Conservation (phyloP, 2,329 filamentous ascomycete species). For the Monosporascus sp. region DNA sequence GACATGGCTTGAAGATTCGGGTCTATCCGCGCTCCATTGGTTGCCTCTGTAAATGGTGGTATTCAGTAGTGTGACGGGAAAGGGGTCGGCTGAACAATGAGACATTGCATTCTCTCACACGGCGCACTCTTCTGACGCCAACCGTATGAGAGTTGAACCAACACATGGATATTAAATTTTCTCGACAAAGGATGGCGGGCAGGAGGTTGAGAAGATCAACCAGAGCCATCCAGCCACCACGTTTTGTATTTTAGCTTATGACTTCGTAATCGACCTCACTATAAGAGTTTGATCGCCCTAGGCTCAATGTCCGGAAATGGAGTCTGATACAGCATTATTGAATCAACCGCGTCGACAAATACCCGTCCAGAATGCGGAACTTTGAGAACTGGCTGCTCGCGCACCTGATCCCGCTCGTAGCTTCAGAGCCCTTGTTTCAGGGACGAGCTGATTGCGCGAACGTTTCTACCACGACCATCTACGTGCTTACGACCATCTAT, state of each 20-base stretch:
- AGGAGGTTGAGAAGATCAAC: not conserved
- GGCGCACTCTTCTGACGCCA: not conserved
- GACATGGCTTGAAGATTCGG: too few relatives aligned
- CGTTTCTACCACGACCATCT: constrained; percentile 19
- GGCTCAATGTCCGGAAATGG: not conserved
- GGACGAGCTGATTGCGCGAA: constrained; percentile 11
- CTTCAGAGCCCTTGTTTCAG: constrained; percentile 11
- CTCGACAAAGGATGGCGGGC: not conserved
- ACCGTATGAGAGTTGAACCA: not conserved
- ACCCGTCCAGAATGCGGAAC: constrained; percentile 13
- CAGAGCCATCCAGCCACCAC: not conserved
- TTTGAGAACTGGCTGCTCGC: constrained; percentile 11
- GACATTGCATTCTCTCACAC: not conserved
- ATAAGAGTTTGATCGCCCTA: not conserved
- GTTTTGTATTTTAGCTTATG: not conserved
- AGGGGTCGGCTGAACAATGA: not conserved
- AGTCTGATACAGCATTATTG: not conserved
- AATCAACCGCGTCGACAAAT: not conserved
- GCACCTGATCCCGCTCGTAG: constrained; percentile 10
- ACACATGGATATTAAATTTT: not conserved
- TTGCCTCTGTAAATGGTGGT: too few relatives aligned
- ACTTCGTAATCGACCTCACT: not conserved
- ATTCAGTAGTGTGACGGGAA: too few relatives aligned
- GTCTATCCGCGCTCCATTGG: too few relatives aligned
- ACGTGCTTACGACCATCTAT: constrained; percentile 20